Conservation (phyloP, 2,329 filamentous ascomycete species). For the Trichoderma endophyticum region DNA sequence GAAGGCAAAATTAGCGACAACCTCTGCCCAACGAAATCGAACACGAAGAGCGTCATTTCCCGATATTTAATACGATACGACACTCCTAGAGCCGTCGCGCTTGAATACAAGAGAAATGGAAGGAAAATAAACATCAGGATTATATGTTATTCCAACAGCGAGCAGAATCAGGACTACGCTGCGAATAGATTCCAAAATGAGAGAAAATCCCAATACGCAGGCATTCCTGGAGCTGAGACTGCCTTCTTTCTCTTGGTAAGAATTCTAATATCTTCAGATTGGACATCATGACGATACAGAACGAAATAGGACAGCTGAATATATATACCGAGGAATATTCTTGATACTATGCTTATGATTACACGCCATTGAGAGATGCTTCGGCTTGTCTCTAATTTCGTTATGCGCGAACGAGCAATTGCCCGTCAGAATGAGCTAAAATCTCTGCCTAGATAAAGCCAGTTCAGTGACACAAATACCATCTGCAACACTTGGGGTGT, state of each 20-base stretch:
- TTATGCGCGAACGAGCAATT: no score
- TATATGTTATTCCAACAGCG: neutral
- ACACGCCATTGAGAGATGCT: neutral
- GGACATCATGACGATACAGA: neutral
- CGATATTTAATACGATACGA: neutral
- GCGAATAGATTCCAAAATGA: neutral
- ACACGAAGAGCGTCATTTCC: neutral
- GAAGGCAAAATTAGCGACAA: neutral
- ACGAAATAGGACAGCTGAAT: neutral
- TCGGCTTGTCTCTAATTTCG: no score
- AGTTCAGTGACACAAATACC: no score
- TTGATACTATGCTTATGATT: neutral
- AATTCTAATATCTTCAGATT: neutral
- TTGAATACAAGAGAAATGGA: neutral
- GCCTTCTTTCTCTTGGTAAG: neutral
- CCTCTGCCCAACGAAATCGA: neutral
- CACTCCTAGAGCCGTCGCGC: neutral
- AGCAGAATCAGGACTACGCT: neutral
- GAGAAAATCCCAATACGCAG: neutral
- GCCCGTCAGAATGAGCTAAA: rapidly evolving
- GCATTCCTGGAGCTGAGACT: neutral
- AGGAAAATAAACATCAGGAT: neutral
- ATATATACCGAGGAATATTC: neutral
- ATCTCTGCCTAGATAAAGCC: no score
- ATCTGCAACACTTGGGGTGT: neutral